Conservation (phyloP, 1,284 basidiomycete species). For the Ganoderma boninense region DNA sequence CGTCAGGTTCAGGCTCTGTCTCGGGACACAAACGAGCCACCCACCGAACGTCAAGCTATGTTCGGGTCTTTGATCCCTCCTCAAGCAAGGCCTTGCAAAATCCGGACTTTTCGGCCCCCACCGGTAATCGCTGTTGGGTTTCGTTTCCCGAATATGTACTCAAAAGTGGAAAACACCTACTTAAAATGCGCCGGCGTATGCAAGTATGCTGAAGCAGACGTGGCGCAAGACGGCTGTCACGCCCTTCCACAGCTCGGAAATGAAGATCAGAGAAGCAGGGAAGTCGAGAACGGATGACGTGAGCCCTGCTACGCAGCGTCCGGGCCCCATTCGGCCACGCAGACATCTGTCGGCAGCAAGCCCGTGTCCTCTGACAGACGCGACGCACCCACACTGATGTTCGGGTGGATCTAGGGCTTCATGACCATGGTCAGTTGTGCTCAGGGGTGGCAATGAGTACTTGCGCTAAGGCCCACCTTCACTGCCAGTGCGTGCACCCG, state of each 20-base stretch:
- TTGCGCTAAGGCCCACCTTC: neutral
- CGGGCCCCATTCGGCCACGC: conserved; percentile 12
- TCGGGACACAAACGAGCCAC: neutral
- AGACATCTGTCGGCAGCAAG: conserved; percentile 1
- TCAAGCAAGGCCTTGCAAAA: neutral
- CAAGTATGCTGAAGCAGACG: neutral
- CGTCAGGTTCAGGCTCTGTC: neutral
- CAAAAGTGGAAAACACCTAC: conserved; percentile 8
- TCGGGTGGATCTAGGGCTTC: conserved; percentile 8
- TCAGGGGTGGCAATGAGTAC: neutral
- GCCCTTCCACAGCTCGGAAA: conserved; percentile 23
- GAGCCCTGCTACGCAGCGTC: conserved; percentile 6
- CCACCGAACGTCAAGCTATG: neutral
- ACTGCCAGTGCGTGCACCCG: neutral
- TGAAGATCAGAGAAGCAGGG: conserved; percentile 22
- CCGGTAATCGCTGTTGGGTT: neutral
- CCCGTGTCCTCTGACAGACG: conserved; percentile 6
- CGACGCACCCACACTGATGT: conserved; percentile 3
- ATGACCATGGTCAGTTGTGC: neutral
- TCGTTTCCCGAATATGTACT: neutral
- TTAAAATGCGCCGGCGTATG: conserved; percentile 1
- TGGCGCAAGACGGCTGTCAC: neutral
- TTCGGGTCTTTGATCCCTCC: neutral
- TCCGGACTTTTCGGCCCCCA: neutral
- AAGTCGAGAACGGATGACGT: conserved; percentile 20